Evolutionary conservation across 139 green algal species (phyloP).

Genomic region (Chlamydomonas sphaeroides): DNA sequence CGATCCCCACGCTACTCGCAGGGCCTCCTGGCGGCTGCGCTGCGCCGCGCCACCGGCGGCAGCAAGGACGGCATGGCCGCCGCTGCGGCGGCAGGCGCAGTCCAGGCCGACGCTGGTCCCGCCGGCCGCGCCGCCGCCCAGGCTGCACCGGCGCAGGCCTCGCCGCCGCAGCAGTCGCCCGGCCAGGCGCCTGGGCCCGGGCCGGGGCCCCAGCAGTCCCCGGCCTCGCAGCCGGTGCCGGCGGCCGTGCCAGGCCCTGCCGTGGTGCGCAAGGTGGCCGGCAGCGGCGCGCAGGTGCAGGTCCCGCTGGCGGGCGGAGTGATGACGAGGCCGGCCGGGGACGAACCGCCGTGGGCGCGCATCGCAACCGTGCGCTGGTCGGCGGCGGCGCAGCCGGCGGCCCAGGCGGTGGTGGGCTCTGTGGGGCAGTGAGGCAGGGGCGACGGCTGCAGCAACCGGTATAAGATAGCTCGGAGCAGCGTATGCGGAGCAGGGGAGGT

Average conservation of each 20-base stretch:
- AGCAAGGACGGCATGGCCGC: not conserved
- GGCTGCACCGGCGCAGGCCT: too few species aligned
- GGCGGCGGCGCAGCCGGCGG: not conserved
- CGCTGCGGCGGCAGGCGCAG: not conserved
- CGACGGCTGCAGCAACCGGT: too few species aligned
- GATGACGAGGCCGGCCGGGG: slow-evolving; percentile 8
- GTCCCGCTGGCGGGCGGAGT: slow-evolving; percentile 34
- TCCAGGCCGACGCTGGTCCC: not conserved
- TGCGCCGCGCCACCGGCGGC: not conserved
- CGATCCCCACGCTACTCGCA: too few species aligned
- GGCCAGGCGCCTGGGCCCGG: too few species aligned
- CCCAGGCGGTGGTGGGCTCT: too few species aligned
- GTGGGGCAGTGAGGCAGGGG: too few species aligned
- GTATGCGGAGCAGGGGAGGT: too few species aligned
- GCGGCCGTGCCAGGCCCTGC: not conserved
- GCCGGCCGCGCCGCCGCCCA: not conserved
- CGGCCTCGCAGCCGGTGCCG: not conserved
- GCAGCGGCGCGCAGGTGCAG: not conserved
- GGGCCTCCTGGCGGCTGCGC: not conserved
- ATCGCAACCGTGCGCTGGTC: slow-evolving; percentile 54
- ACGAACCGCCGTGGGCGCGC: slow-evolving; percentile 41
- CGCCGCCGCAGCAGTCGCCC: too few species aligned
- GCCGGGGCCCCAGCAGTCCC: too few species aligned
- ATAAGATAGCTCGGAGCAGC: too few species aligned
- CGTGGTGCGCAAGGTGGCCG: not conserved